Evolutionary conservation across 2,329 filamentous ascomycete species (phyloP).

Genomic region (Fusarium sp.): DNA sequence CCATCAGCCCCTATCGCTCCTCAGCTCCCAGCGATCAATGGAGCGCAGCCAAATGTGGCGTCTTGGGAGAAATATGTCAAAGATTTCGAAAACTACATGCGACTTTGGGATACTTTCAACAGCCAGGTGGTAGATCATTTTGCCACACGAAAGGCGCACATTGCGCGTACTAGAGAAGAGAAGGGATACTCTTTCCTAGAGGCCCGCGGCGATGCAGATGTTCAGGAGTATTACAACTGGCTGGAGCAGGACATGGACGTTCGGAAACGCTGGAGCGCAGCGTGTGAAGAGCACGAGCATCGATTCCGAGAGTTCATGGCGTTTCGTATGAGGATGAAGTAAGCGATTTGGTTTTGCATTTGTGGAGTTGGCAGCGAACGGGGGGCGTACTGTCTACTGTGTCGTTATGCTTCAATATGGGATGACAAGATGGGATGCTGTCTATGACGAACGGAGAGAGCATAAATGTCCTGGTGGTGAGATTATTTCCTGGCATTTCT

Average conservation of each 20-base stretch:
- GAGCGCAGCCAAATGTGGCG: slow-evolving; percentile 55
- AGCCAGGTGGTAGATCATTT: slow-evolving; percentile 68
- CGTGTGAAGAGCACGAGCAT: slow-evolving; percentile 70
- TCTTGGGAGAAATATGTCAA: slow-evolving; percentile 65
- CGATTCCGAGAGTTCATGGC: slow-evolving; percentile 69
- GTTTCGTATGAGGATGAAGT: slow-evolving; percentile 59
- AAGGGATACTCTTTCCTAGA: slow-evolving; percentile 62
- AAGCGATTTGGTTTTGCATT: slow-evolving; percentile 21
- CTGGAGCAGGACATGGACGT: slow-evolving; percentile 74
- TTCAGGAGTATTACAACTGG: slow-evolving; percentile 69
- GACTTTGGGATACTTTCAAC: slow-evolving; percentile 63
- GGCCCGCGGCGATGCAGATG: slow-evolving; percentile 57
- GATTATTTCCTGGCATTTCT: slow-evolving; percentile 29
- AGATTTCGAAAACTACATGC: slow-evolving; percentile 67
- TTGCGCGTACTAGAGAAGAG: slow-evolving; percentile 52
- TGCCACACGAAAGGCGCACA: slow-evolving; percentile 60
- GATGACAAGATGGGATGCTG: slow-evolving; percentile 13
- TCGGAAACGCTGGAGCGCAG: slow-evolving; percentile 69
- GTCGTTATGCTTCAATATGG: slow-evolving; percentile 22
- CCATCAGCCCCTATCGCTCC: slow-evolving; percentile 64
- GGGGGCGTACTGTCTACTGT: slow-evolving; percentile 13
- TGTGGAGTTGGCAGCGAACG: slow-evolving; percentile 19
- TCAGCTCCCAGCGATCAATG: slow-evolving; percentile 58
- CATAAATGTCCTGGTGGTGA: slow-evolving; percentile 4
- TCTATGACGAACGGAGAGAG: slow-evolving; percentile 1